Evolutionary conservation across 2,329 filamentous ascomycete species (phyloP), one percentile per base, ranked within the genome.

Genomic region (Cryphonectria radicalis): DNA sequence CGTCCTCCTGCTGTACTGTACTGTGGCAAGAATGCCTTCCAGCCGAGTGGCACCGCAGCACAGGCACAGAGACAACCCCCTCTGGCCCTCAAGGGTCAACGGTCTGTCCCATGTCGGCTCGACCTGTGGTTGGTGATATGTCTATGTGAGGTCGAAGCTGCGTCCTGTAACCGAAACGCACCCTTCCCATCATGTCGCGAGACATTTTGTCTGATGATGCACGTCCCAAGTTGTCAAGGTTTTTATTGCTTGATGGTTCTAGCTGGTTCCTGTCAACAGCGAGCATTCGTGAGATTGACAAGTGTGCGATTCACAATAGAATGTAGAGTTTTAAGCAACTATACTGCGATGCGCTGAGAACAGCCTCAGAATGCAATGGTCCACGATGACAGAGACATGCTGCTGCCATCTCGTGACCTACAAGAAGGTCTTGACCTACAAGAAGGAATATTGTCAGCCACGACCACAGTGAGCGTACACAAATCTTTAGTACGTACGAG

Each of bases 131-230:
- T 32, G 55, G 40, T 50, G 40, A 35, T n/a, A 32, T 63, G 40
- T 55, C 57, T 53, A 25, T 42, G 37, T 63, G 35, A 42, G 62
- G 6, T 43, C 7, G 40, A 28, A n/a, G 46, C 46, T 40, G 59
- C 32, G 46, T 42, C 46, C 55, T 57, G 60, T 35, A 69, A 60
- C 59, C 60, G 28, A 43, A 69, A 17, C 28, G n/a, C 25, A 8
- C 17, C 66, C 43, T n/a, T 11, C 46, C n/a, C 60, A n/a, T 69
- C 46, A 63, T 46, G 59, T 43, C 22, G 67, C 59, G 59, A 32
- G 55, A 55, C 67, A n/a, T 37, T 19, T 40, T 25, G 32, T 40
- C 59, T 37, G 59, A 10, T 40, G 32, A n/a, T 25, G 59, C 22
- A 62, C 17, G 11, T 14, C 40, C 40, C 55, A 59, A 59, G 55